These are phyloP conservation scores for Diaporthe humulicola DNA, from an alignment of 2,329 filamentous ascomycete genomes.

Conservation along the genomic window DNA sequence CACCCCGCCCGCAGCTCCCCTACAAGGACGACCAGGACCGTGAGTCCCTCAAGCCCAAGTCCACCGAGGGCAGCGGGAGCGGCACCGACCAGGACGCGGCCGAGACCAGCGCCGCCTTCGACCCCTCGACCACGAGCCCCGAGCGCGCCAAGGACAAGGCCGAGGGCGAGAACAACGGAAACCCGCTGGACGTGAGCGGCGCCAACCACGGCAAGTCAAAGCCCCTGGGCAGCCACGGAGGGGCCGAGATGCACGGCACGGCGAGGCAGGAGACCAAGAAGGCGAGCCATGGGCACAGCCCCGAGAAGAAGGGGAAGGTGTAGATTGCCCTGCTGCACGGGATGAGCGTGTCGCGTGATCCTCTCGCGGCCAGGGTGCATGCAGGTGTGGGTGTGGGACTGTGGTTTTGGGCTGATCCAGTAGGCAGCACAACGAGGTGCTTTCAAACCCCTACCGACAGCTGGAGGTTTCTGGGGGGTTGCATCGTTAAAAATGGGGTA, in stretches of 20 bases:
- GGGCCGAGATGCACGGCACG: conserved; percentile 48
- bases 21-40: conserved; percentile 70
- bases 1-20: conserved; percentile 46
- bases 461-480: background rate
- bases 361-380: background rate
- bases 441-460: background rate
- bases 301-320: conserved; percentile 50
- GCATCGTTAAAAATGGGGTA: background rate
- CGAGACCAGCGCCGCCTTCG: conserved; percentile 74
- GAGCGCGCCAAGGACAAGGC: conserved; percentile 67
- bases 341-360: background rate
- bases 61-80: conserved; percentile 77
- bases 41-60: conserved; percentile 73
- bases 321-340: conserved; percentile 17
- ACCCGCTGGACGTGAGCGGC: conserved; percentile 57
- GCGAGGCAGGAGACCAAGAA: conserved; percentile 51
- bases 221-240: conserved; percentile 52
- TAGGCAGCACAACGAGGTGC: background rate
- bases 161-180: conserved; percentile 50
- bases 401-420: background rate
- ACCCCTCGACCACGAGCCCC: conserved; percentile 76
- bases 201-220: conserved; percentile 60
- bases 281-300: conserved; percentile 49
- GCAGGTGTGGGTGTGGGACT: background rate
- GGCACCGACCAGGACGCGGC: conserved; percentile 73